Evolutionary conservation across 2,329 filamentous ascomycete genomes (phyloP).

Genomic region (Penicillium corylophilum): DNA sequence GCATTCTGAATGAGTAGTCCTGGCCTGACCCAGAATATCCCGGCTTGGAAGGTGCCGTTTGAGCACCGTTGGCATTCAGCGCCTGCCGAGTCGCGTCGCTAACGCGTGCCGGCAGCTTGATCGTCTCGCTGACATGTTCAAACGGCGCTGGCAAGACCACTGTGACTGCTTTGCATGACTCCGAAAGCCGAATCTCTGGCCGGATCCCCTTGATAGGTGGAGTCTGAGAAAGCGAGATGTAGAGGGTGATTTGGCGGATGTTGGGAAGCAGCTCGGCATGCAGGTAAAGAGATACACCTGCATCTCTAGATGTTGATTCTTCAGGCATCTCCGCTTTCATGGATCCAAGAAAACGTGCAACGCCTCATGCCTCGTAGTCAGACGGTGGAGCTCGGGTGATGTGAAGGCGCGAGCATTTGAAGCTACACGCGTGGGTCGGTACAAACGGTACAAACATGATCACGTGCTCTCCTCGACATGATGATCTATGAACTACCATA

Average conservation of each 20-base stretch:
- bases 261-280: constrained; percentile 63
- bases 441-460: neutral
- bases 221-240: constrained; percentile 47
- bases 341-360: neutral
- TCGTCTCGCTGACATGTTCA: constrained; percentile 33
- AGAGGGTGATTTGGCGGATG: constrained; percentile 60
- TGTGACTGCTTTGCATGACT: constrained; percentile 36
- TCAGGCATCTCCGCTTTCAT: constrained; percentile 3
- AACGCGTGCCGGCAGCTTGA: constrained; percentile 50
- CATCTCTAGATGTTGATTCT: neutral
- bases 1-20: constrained; percentile 56
- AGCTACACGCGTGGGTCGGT: neutral
- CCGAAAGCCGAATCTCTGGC: constrained; percentile 31
- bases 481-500: too few relatives aligned
- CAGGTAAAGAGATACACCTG: constrained; percentile 38
- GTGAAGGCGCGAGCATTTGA: neutral
- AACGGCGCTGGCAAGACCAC: constrained; percentile 35
- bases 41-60: neutral
- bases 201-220: constrained; percentile 7
- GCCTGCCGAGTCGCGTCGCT: constrained; percentile 26
- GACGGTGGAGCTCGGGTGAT: neutral
- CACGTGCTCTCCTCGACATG: neutral
- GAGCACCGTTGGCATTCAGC: constrained; percentile 12
- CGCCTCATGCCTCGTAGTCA: neutral
- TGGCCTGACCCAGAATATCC: constrained; percentile 25